Evolutionary conservation across 331 rosid species (phyloP).

Genomic region (Malus hybrid): DNA sequence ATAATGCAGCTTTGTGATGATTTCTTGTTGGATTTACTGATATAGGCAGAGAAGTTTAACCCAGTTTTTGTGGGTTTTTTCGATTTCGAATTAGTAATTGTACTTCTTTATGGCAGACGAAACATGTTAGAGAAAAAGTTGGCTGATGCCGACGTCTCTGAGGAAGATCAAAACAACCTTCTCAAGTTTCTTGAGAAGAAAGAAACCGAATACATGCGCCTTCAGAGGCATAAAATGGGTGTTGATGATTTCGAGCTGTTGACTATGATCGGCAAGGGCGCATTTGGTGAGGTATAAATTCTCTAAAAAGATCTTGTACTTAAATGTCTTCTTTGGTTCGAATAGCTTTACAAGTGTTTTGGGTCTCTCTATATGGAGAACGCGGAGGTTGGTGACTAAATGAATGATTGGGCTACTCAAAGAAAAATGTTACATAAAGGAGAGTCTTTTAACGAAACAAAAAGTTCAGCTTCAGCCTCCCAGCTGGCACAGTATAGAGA

Average conservation of each 20-base stretch:
- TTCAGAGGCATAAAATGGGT: slow-evolving; percentile 97
- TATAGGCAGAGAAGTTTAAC: neutral
- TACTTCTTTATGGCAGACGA: slow-evolving; percentile 47
- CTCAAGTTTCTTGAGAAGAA: slow-evolving; percentile 88
- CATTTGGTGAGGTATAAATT: slow-evolving; percentile 89
- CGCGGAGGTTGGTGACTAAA: too few species aligned
- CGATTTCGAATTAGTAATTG: neutral
- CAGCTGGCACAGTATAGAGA: neutral
- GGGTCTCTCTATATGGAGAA: too few species aligned
- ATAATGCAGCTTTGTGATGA: neutral
- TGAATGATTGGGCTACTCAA: too few species aligned
- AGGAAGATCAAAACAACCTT: slow-evolving; percentile 92
- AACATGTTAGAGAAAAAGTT: slow-evolving; percentile 80
- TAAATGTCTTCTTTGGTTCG: too few species aligned
- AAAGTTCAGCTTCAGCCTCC: neutral
- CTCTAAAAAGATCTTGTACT: neutral
- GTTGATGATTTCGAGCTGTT: slow-evolving; percentile 85
- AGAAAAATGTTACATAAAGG: too few species aligned
- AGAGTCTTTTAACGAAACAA: too few species aligned
- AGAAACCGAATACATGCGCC: slow-evolving; percentile 98
- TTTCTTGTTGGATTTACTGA: neutral
- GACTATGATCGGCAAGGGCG: slow-evolving; percentile 97
- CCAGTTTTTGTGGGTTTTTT: neutral
- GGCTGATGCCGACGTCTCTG: slow-evolving; percentile 97
- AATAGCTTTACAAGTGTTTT: too few species aligned